These are phyloP conservation scores for Sonneratia alba DNA, from an alignment of 345 rosid genomes.

Conservation along the genomic window DNA sequence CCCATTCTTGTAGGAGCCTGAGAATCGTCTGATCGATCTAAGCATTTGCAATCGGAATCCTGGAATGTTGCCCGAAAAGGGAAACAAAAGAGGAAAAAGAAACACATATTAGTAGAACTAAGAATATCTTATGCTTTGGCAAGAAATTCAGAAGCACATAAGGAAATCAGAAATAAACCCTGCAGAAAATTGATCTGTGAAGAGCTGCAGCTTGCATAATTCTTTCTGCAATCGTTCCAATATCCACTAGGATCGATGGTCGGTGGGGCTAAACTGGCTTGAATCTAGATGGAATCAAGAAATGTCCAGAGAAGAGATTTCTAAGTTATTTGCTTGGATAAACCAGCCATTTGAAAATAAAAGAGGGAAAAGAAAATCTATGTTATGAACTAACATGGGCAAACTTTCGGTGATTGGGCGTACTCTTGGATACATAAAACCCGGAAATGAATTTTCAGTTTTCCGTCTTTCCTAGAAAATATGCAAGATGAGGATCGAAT, in stretches of 20 bases:
- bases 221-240: conserved; percentile 39
- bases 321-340: background rate
- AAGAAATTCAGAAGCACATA: background rate
- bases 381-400: background rate
- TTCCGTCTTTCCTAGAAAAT: no score
- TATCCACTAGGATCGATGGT: conserved; percentile 40
- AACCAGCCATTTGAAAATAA: background rate
- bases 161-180: conserved; percentile 16
- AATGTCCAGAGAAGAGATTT: background rate
- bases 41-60: conserved; percentile 47
- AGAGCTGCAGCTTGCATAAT: conserved; percentile 25
- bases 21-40: conserved; percentile 24
- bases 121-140: background rate
- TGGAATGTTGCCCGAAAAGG: conserved; percentile 10
- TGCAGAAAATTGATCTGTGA: conserved; percentile 35
- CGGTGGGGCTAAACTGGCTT: conserved; percentile 44
- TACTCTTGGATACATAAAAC: background rate
- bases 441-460: no score
- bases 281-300: conserved; percentile 23
- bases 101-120: background rate
- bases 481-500: no score
- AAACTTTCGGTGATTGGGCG: background rate
- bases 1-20: conserved; percentile 28
- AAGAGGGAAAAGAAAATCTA: no score
- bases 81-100: background rate